phyloP scores from a whole-genome alignment of 2,329 filamentous ascomycete species.

The Cladosporium sp. region DNA sequence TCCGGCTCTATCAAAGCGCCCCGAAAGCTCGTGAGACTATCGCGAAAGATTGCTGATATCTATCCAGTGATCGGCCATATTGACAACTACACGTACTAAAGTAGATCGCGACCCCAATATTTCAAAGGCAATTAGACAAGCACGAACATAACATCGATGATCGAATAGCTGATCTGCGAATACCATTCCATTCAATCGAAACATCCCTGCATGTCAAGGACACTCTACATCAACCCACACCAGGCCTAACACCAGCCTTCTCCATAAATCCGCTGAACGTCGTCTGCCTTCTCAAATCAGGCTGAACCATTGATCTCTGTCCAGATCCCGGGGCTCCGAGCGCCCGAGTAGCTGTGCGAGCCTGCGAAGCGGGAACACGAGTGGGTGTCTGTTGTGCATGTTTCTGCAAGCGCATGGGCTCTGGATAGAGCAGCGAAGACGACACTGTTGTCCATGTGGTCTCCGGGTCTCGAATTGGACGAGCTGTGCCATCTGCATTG shows the following conservation, averaged over 20 bases:
- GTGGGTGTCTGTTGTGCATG: conserved; percentile 2
- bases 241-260: conserved; percentile 36
- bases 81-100: background rate
- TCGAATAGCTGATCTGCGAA: background rate
- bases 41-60: background rate
- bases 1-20: background rate
- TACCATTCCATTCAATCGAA: background rate
- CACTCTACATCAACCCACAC: background rate
- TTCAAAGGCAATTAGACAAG: background rate
- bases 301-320: conserved; percentile 1
- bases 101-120: background rate
- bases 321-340: conserved; percentile 24
- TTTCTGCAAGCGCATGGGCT: background rate
- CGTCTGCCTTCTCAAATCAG: conserved; percentile 26
- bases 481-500: background rate
- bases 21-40: background rate
- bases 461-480: background rate
- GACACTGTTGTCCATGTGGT: conserved; percentile 13
- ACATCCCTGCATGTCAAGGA: background rate
- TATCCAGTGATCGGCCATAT: background rate
- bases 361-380: conserved; percentile 11
- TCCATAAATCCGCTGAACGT: conserved; percentile 48
- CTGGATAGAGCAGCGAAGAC: conserved; percentile 11
- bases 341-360: conserved; percentile 8
- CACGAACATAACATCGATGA: background rate